A percentile compares a stretch with the other conserved stretches of the same genome.
phyloP scores from a whole-genome alignment of 2,329 filamentous ascomycete species.

The Verticillium nubilum region DNA sequence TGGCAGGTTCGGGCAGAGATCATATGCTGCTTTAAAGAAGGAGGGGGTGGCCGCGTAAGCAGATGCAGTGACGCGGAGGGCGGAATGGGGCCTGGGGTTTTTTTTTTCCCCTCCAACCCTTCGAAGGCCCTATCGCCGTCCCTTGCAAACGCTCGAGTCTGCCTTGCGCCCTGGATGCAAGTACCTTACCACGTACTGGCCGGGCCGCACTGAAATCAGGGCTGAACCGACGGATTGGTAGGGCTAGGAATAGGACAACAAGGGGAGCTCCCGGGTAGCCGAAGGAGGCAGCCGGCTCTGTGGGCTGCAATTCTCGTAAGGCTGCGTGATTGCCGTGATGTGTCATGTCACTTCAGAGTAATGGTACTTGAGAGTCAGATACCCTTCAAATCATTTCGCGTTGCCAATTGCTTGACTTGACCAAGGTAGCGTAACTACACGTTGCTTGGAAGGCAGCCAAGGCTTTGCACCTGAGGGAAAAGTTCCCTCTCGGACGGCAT shows the following conservation, averaged over 20 bases:
- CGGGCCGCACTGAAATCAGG: neutral
- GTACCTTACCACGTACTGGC: neutral
- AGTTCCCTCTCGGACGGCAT: neutral
- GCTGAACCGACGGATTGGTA: neutral
- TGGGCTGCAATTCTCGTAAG: neutral
- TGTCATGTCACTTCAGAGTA: neutral
- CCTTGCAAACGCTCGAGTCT: neutral
- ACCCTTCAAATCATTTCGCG: neutral
- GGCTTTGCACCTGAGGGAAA: neutral
- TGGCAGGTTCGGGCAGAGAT: neutral
- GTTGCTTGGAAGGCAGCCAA: neutral
- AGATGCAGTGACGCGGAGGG: neutral
- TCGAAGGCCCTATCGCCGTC: neutral
- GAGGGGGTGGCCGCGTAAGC: neutral
- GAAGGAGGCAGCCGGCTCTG: neutral
- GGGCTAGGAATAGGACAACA: neutral
- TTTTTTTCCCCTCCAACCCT: no score
- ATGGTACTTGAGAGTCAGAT: neutral
- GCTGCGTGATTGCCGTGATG: neutral
- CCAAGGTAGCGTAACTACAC: neutral
- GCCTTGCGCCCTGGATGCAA: neutral
- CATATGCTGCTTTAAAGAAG: neutral
- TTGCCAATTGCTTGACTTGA: neutral
- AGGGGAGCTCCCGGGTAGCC: neutral
- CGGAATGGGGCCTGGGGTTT: neutral